Evolutionary conservation across 2,329 filamentous ascomycete genomes (phyloP).

Genomic region (Colletotrichum musicola): DNA sequence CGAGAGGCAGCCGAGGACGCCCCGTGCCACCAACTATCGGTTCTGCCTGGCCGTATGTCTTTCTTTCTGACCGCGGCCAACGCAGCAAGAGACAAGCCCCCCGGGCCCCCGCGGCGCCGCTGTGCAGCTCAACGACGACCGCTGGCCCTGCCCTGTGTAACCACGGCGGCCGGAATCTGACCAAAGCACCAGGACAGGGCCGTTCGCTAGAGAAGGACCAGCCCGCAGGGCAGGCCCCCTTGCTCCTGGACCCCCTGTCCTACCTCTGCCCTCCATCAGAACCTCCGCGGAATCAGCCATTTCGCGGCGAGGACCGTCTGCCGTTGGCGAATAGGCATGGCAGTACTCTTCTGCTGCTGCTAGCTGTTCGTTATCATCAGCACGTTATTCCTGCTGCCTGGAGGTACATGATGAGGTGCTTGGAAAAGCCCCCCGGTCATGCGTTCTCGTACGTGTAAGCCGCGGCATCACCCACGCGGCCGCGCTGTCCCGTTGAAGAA

Average conservation of each 20-base stretch:
- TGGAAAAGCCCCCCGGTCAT: not conserved
- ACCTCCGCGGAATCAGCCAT: conserved; percentile 7
- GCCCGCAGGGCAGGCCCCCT: conserved; percentile 28
- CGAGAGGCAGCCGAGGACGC: not conserved
- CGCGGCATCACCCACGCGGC: conserved; percentile 6
- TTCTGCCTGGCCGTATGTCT: not conserved
- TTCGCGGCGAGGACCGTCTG: not conserved
- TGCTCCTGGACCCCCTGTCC: conserved; percentile 30
- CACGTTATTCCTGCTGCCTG: not conserved
- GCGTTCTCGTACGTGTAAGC: not conserved
- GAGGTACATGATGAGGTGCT: not conserved
- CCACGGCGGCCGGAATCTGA: conserved; percentile 21
- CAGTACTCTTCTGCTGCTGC: not conserved
- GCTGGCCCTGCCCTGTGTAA: conserved; percentile 21
- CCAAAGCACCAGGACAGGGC: conserved; percentile 30
- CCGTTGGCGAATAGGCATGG: no score
- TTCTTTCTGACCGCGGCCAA: not conserved
- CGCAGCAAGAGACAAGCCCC: not conserved
- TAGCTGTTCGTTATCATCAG: not conserved
- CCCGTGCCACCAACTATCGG: conserved; percentile 1
- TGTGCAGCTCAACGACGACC: no score
- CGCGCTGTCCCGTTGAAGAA: conserved; percentile 27
- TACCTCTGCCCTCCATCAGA: conserved; percentile 38
- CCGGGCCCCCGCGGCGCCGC: not conserved
- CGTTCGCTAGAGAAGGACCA: conserved; percentile 33